Evolutionary conservation across 1,284 basidiomycete genomes (phyloP).

Genomic region (Sporisorium graminicola): DNA sequence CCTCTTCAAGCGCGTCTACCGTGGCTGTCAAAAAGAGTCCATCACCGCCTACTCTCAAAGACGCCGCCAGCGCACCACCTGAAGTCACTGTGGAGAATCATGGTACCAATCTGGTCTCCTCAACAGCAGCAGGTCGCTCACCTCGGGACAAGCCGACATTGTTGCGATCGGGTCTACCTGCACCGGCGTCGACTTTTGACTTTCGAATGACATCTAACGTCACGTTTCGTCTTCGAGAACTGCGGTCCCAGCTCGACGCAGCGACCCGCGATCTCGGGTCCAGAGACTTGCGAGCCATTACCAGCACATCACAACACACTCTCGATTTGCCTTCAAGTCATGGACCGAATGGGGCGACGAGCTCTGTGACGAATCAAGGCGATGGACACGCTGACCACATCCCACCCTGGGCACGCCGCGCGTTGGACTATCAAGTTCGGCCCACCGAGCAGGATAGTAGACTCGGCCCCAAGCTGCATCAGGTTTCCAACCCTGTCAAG

Average conservation of each 20-base stretch:
- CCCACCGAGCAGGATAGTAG: background rate
- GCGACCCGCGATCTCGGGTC: slow-evolving; percentile 20
- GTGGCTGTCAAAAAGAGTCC: background rate
- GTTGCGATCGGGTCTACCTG: background rate
- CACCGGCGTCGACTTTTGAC: slow-evolving; percentile 20
- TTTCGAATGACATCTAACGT: slow-evolving; percentile 44
- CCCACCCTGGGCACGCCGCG: slow-evolving; percentile 17
- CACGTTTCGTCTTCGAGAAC: slow-evolving; percentile 67
- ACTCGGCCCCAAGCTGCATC: background rate
- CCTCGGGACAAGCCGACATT: background rate
- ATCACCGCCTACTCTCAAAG: background rate
- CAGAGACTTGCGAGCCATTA: slow-evolving; percentile 1
- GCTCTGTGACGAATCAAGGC: background rate
- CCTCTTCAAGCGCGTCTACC: background rate
- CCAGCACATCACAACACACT: background rate
- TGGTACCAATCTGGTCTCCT: background rate
- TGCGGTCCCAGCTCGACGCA: slow-evolving; percentile 37
- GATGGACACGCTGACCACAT: slow-evolving; percentile 1
- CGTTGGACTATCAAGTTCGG: slow-evolving; percentile 9
- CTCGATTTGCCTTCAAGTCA: background rate
- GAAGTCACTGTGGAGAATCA: background rate
- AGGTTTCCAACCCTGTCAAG: background rate
- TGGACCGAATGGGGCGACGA: background rate
- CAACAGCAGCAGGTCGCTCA: background rate
- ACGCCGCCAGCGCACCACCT: background rate